These are phyloP conservation scores for Letharia lupina DNA, from an alignment of 495 filamentous ascomycete species.

Conservation along the genomic window DNA sequence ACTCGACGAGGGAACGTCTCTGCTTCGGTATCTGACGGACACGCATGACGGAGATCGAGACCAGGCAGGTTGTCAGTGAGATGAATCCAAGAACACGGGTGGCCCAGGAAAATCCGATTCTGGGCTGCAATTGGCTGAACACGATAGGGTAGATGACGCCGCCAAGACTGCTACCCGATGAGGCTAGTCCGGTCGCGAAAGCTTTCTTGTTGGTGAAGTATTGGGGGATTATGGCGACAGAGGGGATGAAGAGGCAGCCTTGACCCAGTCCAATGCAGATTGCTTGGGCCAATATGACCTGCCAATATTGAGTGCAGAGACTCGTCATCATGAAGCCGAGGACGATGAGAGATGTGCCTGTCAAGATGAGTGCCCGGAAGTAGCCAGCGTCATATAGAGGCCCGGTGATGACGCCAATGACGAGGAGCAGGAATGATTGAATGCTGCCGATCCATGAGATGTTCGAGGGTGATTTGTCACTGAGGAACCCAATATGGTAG, in stretches of 20 bases:
- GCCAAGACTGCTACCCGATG: neutral
- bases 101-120: neutral
- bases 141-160: neutral
- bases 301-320: neutral
- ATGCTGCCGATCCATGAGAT: neutral
- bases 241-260: neutral
- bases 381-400: neutral
- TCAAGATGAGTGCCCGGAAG: neutral
- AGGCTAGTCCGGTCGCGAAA: too few species aligned
- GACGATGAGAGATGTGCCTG: neutral
- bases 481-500: neutral
- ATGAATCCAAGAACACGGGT: too few species aligned
- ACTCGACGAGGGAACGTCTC: conserved; percentile 38
- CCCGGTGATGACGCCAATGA: neutral
- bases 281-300: neutral
- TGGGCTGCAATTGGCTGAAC: neutral
- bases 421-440: neutral
- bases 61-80: too few species aligned
- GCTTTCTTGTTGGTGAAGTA: neutral
- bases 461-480: neutral
- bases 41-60: neutral
- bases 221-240: neutral
- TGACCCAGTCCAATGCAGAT: neutral
- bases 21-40: conserved; percentile 25
- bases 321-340: neutral